Conservation (phyloP, 129 eudicot genomes). For the Tagetes erecta region DNA sequence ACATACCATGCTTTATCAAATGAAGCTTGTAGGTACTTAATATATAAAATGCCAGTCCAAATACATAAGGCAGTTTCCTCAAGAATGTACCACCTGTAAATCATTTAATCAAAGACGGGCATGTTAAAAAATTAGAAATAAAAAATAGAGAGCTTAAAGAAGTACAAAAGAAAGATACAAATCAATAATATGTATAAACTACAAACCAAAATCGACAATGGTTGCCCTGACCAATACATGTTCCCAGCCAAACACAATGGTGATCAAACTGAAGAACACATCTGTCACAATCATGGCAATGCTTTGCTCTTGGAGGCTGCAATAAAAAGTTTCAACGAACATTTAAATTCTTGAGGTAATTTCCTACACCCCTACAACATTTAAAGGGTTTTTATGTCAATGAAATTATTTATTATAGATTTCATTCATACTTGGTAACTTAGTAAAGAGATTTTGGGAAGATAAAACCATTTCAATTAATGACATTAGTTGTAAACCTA, state of each 20-base stretch:
- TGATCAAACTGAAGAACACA: conserved; percentile 99
- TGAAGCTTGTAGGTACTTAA: conserved; percentile 63
- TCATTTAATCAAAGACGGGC: conserved; percentile 17
- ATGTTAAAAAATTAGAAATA: not conserved
- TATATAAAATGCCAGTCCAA: conserved; percentile 87
- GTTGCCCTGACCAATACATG: conserved; percentile 91
- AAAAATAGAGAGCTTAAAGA: not conserved
- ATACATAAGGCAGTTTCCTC: conserved; percentile 84
- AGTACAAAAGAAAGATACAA: not conserved
- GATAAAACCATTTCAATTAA: not conserved
- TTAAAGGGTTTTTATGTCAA: not conserved
- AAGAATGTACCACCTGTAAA: conserved; percentile 84
- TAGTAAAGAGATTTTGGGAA: not conserved
- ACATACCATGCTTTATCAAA: conserved; percentile 77
- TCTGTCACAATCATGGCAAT: conserved; percentile 98
- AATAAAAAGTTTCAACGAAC: conserved; percentile 20
- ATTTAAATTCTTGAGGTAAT: not conserved
- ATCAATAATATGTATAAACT: not conserved
- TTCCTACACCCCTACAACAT: not conserved
- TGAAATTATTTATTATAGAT: not conserved
- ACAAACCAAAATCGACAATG: conserved; percentile 90
- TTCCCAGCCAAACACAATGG: conserved; percentile 98
- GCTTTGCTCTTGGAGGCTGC: conserved; percentile 98
- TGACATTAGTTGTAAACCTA: conserved; percentile 16
- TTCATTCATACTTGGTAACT: conserved; percentile 9